Evolutionary conservation across 805 yeast genomes (phyloP).

Genomic region (Ogataea thermomethanolica): DNA sequence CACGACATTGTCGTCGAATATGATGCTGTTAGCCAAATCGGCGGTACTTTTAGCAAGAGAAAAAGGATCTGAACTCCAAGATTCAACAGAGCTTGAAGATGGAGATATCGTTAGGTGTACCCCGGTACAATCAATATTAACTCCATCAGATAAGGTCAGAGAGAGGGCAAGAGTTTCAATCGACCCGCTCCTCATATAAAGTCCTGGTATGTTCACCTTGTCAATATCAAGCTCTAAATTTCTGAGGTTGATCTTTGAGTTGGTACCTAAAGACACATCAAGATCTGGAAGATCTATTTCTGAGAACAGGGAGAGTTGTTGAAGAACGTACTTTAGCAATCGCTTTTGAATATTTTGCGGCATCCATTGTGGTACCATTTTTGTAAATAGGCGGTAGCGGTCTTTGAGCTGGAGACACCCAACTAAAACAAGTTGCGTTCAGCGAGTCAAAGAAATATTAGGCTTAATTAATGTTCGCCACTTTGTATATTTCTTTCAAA

Average conservation of each 20-base stretch:
- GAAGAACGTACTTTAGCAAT: conserved; percentile 71
- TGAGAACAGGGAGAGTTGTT: conserved; percentile 77
- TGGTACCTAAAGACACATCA: conserved; percentile 71
- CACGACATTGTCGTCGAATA: conserved; percentile 41
- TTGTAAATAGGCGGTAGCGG: no score
- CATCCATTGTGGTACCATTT: conserved; percentile 54
- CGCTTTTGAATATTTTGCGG: conserved; percentile 84
- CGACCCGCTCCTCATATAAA: conserved; percentile 58
- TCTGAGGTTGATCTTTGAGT: conserved; percentile 44
- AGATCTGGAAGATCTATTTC: conserved; percentile 71
- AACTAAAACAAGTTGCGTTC: not conserved
- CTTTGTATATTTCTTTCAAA: conserved; percentile 3
- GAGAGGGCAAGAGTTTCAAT: conserved; percentile 52
- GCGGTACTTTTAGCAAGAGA: conserved; percentile 71
- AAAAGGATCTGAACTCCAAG: conserved; percentile 34
- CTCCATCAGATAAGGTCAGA: conserved; percentile 69
- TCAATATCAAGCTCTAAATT: conserved; percentile 73
- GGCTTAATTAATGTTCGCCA: conserved; percentile 3
- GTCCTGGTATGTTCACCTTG: conserved; percentile 62
- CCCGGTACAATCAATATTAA: conserved; percentile 55
- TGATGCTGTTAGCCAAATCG: conserved; percentile 62
- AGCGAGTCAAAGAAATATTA: not conserved
- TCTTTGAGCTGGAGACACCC: no score
- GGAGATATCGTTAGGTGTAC: conserved; percentile 48
- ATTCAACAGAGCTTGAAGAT: conserved; percentile 22